Base-by-base conservation (phyloP, 2,329 filamentous ascomycete genomes). In the Sphaerostilbella broomeana region DNA sequence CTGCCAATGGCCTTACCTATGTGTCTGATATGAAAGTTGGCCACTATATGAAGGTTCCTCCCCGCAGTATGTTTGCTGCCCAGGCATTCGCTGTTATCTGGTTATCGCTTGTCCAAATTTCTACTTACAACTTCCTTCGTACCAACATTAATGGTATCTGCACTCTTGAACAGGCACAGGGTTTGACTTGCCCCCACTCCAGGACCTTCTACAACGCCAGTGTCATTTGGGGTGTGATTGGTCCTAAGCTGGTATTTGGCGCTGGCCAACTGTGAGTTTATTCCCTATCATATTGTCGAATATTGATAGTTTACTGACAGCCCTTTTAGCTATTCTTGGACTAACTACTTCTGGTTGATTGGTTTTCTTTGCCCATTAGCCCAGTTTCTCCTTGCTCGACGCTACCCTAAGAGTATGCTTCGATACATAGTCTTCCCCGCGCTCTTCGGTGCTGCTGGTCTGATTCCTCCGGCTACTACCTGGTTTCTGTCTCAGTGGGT, bases 171-270 rank as follows among this genome's bases (percentile, higher is more conserved):
- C 72, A 78, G 47, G 20, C 52, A 2, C 67, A 70, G 49, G 68
- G 70, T 35, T 72, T 77, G 49, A 73, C 62, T 16, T 80, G 76
- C 51, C 76, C 77, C 7, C 65, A 67, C 24, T 72, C 71, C 12
- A 68, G 68, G 17, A 74, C 77, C 0, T 80, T 79, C 53, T 80
- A 75, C 61, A 77, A 73, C 17, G 71, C 70, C 18, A 75, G 72
- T 15, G 65, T 79, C 5, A 70, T 78, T 40, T 79, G 76, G 77
- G 77, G 77, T 42, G 65, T 76, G 13, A 76, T 81, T 40, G 77
- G 61, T 1, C 61, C 60, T 2, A 48, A 40, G 25, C 49, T 51
- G 34, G 57, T 62, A 24, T 61, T 61, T 38, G 58, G 59, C 11
- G 48, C 48, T n/a, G 59, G 59, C 17, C 58, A 65, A n/a, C 41